Conservation (phyloP, 345 rosid species). For the Hevea brasiliensis region DNA sequence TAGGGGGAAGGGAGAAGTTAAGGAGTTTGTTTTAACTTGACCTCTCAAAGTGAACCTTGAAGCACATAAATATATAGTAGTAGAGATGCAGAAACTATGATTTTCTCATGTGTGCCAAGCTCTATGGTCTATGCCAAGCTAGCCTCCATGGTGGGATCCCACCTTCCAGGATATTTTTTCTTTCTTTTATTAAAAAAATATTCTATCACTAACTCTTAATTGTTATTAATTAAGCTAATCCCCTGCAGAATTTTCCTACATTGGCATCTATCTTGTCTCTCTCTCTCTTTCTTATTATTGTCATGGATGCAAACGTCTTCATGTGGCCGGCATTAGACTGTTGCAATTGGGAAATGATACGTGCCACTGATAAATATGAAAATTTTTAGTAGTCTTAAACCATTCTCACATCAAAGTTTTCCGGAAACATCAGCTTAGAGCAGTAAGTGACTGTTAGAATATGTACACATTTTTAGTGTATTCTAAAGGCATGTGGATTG, state of each 20-base stretch:
- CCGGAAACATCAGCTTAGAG: background rate
- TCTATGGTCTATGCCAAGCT: constrained; percentile 16
- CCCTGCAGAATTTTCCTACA: constrained; percentile 10
- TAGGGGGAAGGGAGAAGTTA: constrained; percentile 32
- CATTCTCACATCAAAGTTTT: background rate
- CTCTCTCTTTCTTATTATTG: constrained; percentile 11
- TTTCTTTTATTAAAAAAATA: constrained; percentile 21
- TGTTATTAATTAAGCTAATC: constrained; percentile 22
- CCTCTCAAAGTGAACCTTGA: constrained; percentile 51
- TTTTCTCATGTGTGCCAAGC: constrained; percentile 24
- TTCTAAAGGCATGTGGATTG: background rate
- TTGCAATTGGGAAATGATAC: constrained; percentile 7
- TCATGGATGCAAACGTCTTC: constrained; percentile 9
- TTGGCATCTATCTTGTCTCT: constrained; percentile 10
- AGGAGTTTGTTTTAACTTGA: constrained; percentile 36
- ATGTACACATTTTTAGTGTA: no score
- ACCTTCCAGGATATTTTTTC: constrained; percentile 10
- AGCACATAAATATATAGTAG: constrained; percentile 55
- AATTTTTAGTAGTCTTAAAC: background rate
- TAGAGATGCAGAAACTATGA: constrained; percentile 20
- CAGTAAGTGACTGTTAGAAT: background rate
- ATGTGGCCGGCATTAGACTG: constrained; percentile 18
- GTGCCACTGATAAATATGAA: background rate
- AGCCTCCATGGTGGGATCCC: constrained; percentile 44
- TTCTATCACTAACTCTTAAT: constrained; percentile 36